Base-by-base conservation (phyloP, 768 basidiomycete species). In the Candolleomyces eurysporus region DNA sequence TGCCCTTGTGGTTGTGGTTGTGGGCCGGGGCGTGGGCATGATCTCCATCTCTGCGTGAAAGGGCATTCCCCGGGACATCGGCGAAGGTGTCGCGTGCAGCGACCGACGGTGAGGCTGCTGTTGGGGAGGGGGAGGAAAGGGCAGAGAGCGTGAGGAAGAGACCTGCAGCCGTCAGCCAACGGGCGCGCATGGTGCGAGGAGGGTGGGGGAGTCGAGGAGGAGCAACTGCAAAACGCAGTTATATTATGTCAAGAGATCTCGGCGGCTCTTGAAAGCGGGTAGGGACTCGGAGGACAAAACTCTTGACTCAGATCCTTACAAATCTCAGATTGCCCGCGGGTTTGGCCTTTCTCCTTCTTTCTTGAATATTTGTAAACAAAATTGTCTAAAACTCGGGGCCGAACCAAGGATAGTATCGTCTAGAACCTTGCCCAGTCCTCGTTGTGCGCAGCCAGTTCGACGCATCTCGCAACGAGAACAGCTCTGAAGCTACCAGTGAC, bases 1-100 rank as follows among this genome's bases (percentile, higher is more conserved):
- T 79, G 1, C 68, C 80, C 59, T 82, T 76, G 48, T 76, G 75
- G 59, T 77, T 74, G 68, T 84, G 86, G 61, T 84, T 83, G 60
- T 70, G 77, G 7, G n/a, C 2, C 48, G 76, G 75, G 58, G 76
- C 74, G 66, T 84, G 87, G 60, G 83, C 84, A 60, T 71, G 78
- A 61, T 83, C 80, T 42, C 75, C 78, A 64, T 73, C 74, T 48
- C 71, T 68, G 7, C 59, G 45, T 36, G 13, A 45, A 54, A 43
- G 57, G 31, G 63, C 42, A 40, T 30, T 48, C 32, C 21, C 39
- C 36, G 36, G 11, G 45, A 31, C 21, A n/a, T 26, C n/a, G 26
- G 19, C 10, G 42, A 53, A 53, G 26, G 32, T 31, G 5, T 8
- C 30, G n/a, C 19, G 16, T 9, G 21, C 51, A 8, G n/a, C 39